Evolutionary conservation across 805 yeast species (phyloP), one percentile per base, ranked within the genome.

Genomic region (Ogataea dorogensis): DNA sequence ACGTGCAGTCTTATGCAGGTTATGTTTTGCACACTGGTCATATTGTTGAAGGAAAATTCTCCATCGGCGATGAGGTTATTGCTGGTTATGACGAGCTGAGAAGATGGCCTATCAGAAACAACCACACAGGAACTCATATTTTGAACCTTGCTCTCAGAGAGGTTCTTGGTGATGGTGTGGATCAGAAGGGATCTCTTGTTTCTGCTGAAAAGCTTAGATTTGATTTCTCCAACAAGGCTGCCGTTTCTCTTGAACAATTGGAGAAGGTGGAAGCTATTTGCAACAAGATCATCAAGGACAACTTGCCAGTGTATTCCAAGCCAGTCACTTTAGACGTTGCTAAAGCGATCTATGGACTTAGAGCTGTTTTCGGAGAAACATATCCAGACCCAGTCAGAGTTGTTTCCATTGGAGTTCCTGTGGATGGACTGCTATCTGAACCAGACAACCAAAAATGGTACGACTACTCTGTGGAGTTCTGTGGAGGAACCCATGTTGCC

Each of bases 321-420:
- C 94, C 89, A 24, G 96, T 91, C 42, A 67, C 83, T 7, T 73
- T 93, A 46, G 74, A 69, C 14, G 56, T 65, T 42, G 98, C 98
- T 25, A 79, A 75, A 54, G 65, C 74, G 31, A 89, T 93, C 50
- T 67, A 64, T 48, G 94, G 97, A 19, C 79, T 93, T 30, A 86
- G 98, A 67, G 98, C 98, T 38, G 98, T 93, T 26, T 93, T 93
- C 55, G 98, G 98, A 56, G 99, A 93, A 71, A 87, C 96, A 3
- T 93, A 93, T 59, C 99, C 99, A 27, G 97, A 93, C 59, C 99
- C 98, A 24, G 99, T 93, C 15, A 81, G 98, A 61, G 98, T 93
- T 50, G 97, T 93, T 31, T 86, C 96, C 19, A 85, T 93, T 56
- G 99, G 99, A 57, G 82, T 76, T 25, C 80, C 96, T 30, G 88